Base-by-base conservation (phyloP, 371 early-diverging fungal genomes). In the Mortierella sp. region DNA sequence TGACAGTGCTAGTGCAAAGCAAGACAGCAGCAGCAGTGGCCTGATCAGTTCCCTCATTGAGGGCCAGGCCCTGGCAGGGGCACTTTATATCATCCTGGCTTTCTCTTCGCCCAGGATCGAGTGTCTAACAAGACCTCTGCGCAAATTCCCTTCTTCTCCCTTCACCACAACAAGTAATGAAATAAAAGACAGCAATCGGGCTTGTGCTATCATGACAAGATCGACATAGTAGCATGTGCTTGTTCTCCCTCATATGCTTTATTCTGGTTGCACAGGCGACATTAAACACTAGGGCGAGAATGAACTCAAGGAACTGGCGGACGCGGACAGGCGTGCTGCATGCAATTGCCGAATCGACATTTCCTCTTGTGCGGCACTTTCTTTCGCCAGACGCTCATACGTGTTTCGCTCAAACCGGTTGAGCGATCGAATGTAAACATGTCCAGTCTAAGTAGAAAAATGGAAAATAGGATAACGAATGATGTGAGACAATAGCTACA, bases 111-210 rank as follows among this genome's bases (percentile, higher is more conserved):
- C 79, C 79, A 72, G 79, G 79, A 79, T 79, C 76, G 79, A 79
- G 79, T 79, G 79, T 79, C 79, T 79, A 75, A 48, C 55, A 75
- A 79, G 79, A 74, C 79, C 75, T 71, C 67, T 71, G 79, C 79
- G 72, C 52, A 79, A 74, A 79, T 70, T 43, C 34, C 44, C 39
- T 63, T 52, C 16, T 41, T 34, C 50, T 26, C 37, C n/a, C n/a
- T n/a, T n/a, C n/a, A n/a, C n/a, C n/a, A n/a, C n/a, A n/a, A n/a
- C n/a, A n/a, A n/a, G n/a, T n/a, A n/a, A n/a, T n/a, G n/a, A n/a
- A n/a, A n/a, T n/a, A n/a, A n/a, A n/a, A n/a, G n/a, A n/a, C n/a
- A n/a, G n/a, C n/a, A n/a, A n/a, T n/a, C n/a, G n/a, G n/a, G n/a
- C n/a, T n/a, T n/a, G n/a, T n/a, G n/a, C n/a, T n/a, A n/a, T n/a